Conservation (phyloP, 495 filamentous ascomycete genomes). For the Penicillium nucicola region DNA sequence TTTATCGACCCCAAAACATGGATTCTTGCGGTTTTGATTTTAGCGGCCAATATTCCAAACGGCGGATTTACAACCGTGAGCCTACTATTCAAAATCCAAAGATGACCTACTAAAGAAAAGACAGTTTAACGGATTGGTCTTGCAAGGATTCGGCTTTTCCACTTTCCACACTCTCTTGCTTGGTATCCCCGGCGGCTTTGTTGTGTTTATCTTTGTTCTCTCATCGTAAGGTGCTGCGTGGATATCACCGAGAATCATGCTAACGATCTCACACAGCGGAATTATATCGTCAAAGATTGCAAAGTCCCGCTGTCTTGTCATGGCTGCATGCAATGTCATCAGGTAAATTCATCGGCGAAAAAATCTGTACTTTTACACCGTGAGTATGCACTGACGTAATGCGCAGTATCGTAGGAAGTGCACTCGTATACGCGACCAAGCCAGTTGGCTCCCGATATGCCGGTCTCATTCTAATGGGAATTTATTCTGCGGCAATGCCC, state of each 20-base stretch:
- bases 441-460: constrained; percentile 36
- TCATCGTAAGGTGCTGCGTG: constrained; percentile 7
- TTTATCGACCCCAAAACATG: constrained; percentile 40
- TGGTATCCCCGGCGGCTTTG: constrained; percentile 21
- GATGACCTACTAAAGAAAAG: not conserved
- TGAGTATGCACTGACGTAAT: not conserved
- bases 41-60: constrained; percentile 24
- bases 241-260: not conserved
- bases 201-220: constrained; percentile 16
- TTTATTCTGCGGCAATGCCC: constrained; percentile 21
- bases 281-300: constrained; percentile 14
- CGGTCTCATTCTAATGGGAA: constrained; percentile 22
- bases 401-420: constrained; percentile 17
- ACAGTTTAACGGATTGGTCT: constrained; percentile 34
- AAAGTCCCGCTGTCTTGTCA: constrained; percentile 17
- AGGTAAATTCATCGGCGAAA: not conserved
- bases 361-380: not conserved
- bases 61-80: constrained; percentile 33
- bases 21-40: constrained; percentile 17
- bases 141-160: constrained; percentile 33
- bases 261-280: not conserved
- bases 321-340: constrained; percentile 9
- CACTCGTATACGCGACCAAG: constrained; percentile 27
- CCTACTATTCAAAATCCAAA: not conserved
- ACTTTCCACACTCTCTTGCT: constrained; percentile 32